phyloP scores from a whole-genome alignment of 768 basidiomycete genomes.

The Holtermannia corniformis region DNA sequence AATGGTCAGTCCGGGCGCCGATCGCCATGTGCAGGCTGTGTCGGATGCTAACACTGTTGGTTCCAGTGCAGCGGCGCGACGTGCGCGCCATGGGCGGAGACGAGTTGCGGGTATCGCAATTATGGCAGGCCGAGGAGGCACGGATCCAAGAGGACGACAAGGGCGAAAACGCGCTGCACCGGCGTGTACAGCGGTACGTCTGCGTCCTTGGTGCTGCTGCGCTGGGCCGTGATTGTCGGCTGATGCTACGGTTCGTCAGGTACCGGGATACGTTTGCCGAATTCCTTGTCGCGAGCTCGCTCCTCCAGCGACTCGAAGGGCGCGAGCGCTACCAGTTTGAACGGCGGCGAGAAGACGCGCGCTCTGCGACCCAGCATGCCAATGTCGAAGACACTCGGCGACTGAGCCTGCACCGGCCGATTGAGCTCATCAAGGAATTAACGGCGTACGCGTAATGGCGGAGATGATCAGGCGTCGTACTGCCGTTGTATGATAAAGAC shows the following conservation, averaged over 20 bases:
- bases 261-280: constrained; percentile 38
- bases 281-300: constrained; percentile 29
- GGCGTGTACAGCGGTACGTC: not conserved
- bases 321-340: constrained; percentile 30
- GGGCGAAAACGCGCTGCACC: not conserved
- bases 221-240: too few species aligned
- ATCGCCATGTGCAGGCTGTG: too few species aligned
- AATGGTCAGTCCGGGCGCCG: constrained; percentile 22
- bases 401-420: too few species aligned
- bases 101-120: constrained; percentile 16
- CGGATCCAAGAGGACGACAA: not conserved
- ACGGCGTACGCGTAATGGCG: not conserved
- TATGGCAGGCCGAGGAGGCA: constrained; percentile 24
- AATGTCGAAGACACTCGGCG: too few species aligned
- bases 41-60: constrained; percentile 1
- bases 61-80: constrained; percentile 34
- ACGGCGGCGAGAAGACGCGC: constrained; percentile 12
- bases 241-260: constrained; percentile 2
- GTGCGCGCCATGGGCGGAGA: constrained; percentile 26
- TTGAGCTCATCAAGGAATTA: not conserved
- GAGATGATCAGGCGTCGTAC: too few species aligned
- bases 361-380: too few species aligned
- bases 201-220: too few species aligned
- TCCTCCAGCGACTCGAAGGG: constrained; percentile 33
- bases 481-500: too few species aligned